Evolutionary conservation across 1,284 basidiomycete species (phyloP).

Genomic region (Ganoderma leucocontextum): DNA sequence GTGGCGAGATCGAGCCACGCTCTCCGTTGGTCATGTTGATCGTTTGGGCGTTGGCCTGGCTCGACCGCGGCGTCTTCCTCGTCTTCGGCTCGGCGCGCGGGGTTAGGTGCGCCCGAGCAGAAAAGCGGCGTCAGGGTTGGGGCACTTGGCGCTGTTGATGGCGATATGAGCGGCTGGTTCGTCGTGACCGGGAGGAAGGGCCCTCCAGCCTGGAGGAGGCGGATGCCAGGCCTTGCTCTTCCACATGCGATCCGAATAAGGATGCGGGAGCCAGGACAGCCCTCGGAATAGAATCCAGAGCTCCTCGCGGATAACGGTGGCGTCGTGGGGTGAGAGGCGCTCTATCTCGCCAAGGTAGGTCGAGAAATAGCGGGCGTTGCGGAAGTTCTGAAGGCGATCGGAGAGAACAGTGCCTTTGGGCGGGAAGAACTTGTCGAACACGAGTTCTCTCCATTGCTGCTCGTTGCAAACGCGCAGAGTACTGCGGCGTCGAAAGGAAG

Average conservation of each 20-base stretch:
- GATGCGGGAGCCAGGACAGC: neutral
- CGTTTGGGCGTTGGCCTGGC: neutral
- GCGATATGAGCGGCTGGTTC: neutral
- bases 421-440: conserved; percentile 2
- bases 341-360: neutral
- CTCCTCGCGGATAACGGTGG: neutral
- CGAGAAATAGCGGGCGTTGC: neutral
- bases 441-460: neutral
- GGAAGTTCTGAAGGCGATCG: neutral
- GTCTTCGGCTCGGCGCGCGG: neutral
- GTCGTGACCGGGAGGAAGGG: neutral
- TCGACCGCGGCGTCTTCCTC: neutral
- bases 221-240: neutral
- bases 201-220: neutral
- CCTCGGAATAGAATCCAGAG: neutral
- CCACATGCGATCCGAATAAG: neutral
- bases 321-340: neutral
- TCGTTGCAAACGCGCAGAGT: neutral
- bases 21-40: neutral
- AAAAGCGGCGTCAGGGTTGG: neutral
- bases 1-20: neutral
- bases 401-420: neutral
- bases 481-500: neutral
- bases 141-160: neutral
- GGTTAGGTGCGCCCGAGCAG: neutral